Base-by-base conservation (phyloP, 441 rosid species). In the Pelargonium fulgidum region DNA sequence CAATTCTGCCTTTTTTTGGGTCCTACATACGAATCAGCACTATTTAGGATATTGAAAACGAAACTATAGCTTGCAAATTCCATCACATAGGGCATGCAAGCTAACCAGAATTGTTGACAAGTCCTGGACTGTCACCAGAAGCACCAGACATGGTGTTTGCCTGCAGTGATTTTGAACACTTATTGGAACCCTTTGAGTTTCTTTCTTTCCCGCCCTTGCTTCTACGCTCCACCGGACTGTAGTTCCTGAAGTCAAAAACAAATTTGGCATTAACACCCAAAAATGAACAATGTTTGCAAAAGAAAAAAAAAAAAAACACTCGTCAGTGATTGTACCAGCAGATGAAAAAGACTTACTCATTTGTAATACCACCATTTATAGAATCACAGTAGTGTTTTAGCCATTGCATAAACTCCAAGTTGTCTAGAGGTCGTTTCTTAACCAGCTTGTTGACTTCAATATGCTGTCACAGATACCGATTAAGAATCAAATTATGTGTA, bases 361-460 rank as follows among this genome's bases (percentile, higher is more conserved):
- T 52, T 16, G 59, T 19, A 5, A 16, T 52, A 8, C 59, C 59
- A 52, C 59, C 9, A 52, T 52, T 52, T 14, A 14, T 16, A 52
- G 59, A 52, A 52, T 52, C 59, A 14, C 59, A 52, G 20, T 52
- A 52, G 20, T 52, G 59, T 52, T 52, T 52, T 14, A 52, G 59
- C 59, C 59, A 52, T 5, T 52, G 59, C 20, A 52, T 17, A 14
- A 52, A 52, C 59, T 52, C 59, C 59, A 52, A 52, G 59, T 52
- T 52, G 59, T 52, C 59, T 19, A 52, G 17, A 52, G 59, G 59
- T 19, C 59, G 59, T 52, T 14, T 52, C 59, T 52, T 52, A 4
- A 52, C 20, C 8, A 52, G 59, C 59, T 52, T 52, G 59, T 52
- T 52, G 17, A 52, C 59, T 52, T 52, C 59, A 16, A 52, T 52